Evolutionary conservation across 306 rosid species (phyloP).

Genomic region (Quercus gilva): DNA sequence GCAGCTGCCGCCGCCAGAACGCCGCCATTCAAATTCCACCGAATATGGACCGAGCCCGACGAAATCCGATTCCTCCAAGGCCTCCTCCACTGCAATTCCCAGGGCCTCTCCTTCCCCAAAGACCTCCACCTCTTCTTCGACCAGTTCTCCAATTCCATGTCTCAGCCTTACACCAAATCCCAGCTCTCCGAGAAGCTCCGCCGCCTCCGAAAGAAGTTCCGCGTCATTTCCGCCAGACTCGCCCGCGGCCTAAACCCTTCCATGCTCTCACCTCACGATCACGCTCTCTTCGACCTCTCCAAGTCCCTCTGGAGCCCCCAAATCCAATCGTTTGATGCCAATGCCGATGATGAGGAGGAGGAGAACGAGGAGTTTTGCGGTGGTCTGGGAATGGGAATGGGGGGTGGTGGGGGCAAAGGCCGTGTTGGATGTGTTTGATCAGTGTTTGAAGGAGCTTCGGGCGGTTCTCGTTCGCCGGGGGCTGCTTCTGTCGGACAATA

Average conservation of each 20-base stretch:
- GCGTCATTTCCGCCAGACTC: conserved; percentile 13
- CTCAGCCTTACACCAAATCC: conserved; percentile 31
- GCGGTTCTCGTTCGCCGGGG: background rate
- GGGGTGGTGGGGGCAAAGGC: conserved; percentile 16
- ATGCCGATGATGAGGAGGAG: background rate
- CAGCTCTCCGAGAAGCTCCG: conserved; percentile 47
- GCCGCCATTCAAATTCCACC: conserved; percentile 33
- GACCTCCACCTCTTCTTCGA: conserved; percentile 29
- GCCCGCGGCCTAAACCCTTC: conserved; percentile 10
- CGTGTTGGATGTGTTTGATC: conserved; percentile 34
- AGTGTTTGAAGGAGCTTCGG: conserved; percentile 25
- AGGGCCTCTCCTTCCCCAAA: conserved; percentile 24
- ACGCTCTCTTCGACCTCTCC: conserved; percentile 23
- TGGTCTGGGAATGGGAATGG: background rate
- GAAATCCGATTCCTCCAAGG: conserved; percentile 36
- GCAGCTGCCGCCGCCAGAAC: background rate
- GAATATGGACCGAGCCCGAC: conserved; percentile 36
- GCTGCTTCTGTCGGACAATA: background rate
- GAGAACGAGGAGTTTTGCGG: background rate
- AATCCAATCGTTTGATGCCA: background rate
- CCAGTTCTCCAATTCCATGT: conserved; percentile 29
- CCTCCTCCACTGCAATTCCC: conserved; percentile 22
- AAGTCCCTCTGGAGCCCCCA: conserved; percentile 36
- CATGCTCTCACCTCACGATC: conserved; percentile 29
- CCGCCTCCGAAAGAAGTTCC: conserved; percentile 33